Evolutionary conservation across 768 basidiomycete genomes (phyloP).

Genomic region (Boletus fagicola): DNA sequence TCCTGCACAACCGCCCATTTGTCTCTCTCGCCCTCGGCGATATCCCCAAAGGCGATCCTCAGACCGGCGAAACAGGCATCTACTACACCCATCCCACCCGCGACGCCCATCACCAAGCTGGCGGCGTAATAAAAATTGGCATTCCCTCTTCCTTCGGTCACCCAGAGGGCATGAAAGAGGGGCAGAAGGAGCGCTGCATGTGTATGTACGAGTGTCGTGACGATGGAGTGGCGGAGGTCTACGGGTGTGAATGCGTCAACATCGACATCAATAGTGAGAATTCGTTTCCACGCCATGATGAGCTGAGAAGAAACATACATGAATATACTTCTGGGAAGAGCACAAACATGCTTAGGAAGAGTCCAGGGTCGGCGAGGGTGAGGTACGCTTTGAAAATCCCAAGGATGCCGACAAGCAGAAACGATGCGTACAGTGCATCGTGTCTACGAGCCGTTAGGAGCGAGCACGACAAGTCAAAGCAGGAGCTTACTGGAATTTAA

Average conservation of each 20-base stretch:
- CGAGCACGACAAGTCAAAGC: background rate
- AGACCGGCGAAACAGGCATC: conserved; percentile 86
- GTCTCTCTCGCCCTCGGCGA: conserved; percentile 39
- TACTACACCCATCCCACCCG: conserved; percentile 77
- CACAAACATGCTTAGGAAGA: conserved; percentile 78
- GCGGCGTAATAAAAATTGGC: conserved; percentile 98
- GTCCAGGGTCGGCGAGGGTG: conserved; percentile 81
- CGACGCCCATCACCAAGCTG: conserved; percentile 89
- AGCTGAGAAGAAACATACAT: conserved; percentile 51
- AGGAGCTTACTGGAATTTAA: conserved; percentile 75
- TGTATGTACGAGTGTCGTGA: conserved; percentile 76
- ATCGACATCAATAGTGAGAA: background rate
- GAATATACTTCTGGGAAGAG: conserved; percentile 83
- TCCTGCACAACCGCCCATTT: conserved; percentile 33
- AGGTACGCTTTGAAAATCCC: conserved; percentile 91
- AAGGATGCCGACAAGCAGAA: conserved; percentile 72
- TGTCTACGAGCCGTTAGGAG: conserved; percentile 45
- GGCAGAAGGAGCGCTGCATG: conserved; percentile 86
- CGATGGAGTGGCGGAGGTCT: conserved; percentile 86
- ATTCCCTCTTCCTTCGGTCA: conserved; percentile 88
- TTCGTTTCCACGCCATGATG: background rate
- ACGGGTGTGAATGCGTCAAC: background rate
- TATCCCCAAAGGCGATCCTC: conserved; percentile 62
- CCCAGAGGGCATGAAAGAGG: conserved; percentile 90
- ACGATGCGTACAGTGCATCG: conserved; percentile 79